Evolutionary conservation across 257 asterid species (phyloP), one percentile per base, ranked within the genome.

Genomic region (Nicotiana knightiana): DNA sequence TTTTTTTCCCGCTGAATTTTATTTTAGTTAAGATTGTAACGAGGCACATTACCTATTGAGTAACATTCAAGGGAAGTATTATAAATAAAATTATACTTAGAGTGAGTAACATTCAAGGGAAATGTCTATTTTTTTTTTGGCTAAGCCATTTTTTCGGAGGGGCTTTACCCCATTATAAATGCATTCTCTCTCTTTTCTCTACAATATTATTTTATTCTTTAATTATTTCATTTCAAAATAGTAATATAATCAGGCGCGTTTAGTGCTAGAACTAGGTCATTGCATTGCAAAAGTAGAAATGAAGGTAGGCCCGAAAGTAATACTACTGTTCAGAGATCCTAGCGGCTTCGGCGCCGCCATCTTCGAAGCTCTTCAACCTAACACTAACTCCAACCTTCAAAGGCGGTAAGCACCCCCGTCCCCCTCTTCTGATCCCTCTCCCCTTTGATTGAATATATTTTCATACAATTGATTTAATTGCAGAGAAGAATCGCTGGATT

Each of bases 401-500:
- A 86, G 81, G 9, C 48, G 81, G 98, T 95, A 84, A 83, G 93
- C 82, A 15, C 13, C 37, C 62, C 2, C 54, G 12, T 3, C 3
- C 1, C 33, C 6, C 3, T 21, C 57, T 33, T 18, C 63, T 33
- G n/a, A 3, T 21, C 26, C 54, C 28, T 26, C 32, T 62, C 10
- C 13, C 54, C 28, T 26, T 32, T 62, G 17, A 11, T 39, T 21
- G 24, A 59, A 32, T 70, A 77, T 3, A 26, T 58, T 57, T 21
- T 82, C 43, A 51, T 55, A 37, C 54, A 76, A 15, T 48, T 66
- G 5, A 1, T 67, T 77, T 18, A 59, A 18, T 87, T 71, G 39
- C 90, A 95, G 99, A 81, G 90, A 89, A 67, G 91, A 88, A 76
- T 83, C 91, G 3, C 92, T 95, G 57, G 93, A 89, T 51, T 82